Base-by-base conservation (phyloP, 2,329 filamentous ascomycete genomes). In the Boeremia exigua region DNA sequence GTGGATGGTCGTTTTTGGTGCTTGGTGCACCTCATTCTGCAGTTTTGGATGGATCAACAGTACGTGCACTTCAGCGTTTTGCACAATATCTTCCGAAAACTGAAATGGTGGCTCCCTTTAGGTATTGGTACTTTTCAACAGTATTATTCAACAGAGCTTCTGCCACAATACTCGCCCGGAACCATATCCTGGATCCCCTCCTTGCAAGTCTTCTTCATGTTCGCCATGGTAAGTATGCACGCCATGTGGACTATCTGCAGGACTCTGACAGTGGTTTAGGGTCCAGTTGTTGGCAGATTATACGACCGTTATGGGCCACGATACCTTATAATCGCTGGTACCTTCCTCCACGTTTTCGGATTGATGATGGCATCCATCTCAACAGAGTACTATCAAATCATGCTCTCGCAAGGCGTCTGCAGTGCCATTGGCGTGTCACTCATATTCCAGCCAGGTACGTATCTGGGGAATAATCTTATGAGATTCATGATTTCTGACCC, bases 321-420 rank as follows among this genome's bases (percentile, higher is more conserved):
- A 33, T 33, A 33, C 30, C 11, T 33, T 33, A 4, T 6, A 33
- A 6, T 33, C n/a, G 30, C 10, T 6, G 6, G 30, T 4, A 33
- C 6, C 30, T 33, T 33, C 30, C 11, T 33, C 30, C 79, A 84
- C 39, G 78, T 87, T 7, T 81, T 86, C 49, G 80, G 82, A 1
- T 61, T 87, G 2, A 85, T 87, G 81, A 85, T 86, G 82, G 76
- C 81, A 0, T 81, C 78, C 2, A 66, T 87, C 58, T 85, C 75
- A 28, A 79, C 74, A 4, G 51, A 80, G 42, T 82, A 81, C 65
- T 82, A 80, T 54, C 80, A 82, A 43, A 76, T 82, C 59, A 63
- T 83, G 37, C 79, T 84, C 6, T 69, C 80, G 0, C 82, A 84
- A 58, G 77, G 77, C 6, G 73, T 84, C 9, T 80, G 78, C 67